Conservation (phyloP, 306 rosid species). For the Dryas octopetala region DNA sequence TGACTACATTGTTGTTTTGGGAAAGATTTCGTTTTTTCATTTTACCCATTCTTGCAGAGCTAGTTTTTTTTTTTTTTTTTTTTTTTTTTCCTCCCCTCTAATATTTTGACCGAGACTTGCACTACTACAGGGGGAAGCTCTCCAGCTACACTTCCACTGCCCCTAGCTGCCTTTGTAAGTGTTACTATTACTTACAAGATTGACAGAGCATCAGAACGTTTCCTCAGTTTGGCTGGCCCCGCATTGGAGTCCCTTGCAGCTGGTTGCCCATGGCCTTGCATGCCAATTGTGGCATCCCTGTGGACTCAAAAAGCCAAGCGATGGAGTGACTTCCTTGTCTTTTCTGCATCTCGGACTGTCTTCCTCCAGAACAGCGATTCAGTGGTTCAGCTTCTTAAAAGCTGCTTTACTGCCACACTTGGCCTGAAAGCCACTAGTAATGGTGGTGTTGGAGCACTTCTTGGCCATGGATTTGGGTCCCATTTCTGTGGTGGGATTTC, state of each 20-base stretch:
- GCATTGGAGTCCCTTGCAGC: slow-evolving; percentile 90
- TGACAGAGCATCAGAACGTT: slow-evolving; percentile 75
- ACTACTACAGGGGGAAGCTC: slow-evolving; percentile 62
- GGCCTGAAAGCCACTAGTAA: slow-evolving; percentile 59
- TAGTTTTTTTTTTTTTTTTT: too few relatives aligned
- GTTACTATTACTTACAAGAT: slow-evolving; percentile 92
- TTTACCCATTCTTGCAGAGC: too few relatives aligned
- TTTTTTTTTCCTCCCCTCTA: not conserved
- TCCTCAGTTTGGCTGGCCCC: slow-evolving; percentile 90
- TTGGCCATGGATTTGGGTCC: slow-evolving; percentile 85
- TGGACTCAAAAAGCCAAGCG: slow-evolving; percentile 98
- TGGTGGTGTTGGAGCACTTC: slow-evolving; percentile 90
- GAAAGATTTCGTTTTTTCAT: too few relatives aligned
- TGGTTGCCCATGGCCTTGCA: slow-evolving; percentile 98
- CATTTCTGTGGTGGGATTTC: slow-evolving; percentile 76
- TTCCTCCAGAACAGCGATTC: slow-evolving; percentile 83
- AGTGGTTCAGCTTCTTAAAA: slow-evolving; percentile 78
- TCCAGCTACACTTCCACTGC: slow-evolving; percentile 94
- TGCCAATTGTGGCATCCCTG: slow-evolving; percentile 96
- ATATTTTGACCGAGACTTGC: slow-evolving; percentile 4
- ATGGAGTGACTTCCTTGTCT: slow-evolving; percentile 88
- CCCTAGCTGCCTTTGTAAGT: slow-evolving; percentile 96
- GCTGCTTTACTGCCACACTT: slow-evolving; percentile 94
- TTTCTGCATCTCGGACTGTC: slow-evolving; percentile 88
- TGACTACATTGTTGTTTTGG: too few relatives aligned